phyloP scores from a whole-genome alignment of 305 asterid genomes.

The Fraxinus greggii region DNA sequence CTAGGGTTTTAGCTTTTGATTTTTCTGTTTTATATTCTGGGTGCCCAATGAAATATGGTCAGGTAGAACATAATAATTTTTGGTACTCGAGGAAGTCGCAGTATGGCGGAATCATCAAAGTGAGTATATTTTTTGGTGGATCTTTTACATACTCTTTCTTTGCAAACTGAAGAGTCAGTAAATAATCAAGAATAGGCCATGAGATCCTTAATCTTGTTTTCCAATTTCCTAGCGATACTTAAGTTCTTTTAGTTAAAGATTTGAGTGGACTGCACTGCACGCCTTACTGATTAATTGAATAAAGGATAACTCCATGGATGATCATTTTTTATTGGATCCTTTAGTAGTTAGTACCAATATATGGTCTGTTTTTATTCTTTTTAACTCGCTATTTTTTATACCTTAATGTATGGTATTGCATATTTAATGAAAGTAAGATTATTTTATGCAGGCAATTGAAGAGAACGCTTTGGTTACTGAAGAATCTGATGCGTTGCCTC shows the following conservation, averaged over 20 bases:
- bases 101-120: not conserved
- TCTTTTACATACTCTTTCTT: not conserved
- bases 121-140: not conserved
- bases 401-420: not conserved
- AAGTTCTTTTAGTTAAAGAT: not conserved
- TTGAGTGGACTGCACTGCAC: not conserved
- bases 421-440: slow-evolving; percentile 14
- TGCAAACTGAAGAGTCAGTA: not conserved
- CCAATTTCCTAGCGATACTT: not conserved
- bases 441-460: slow-evolving; percentile 49
- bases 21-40: not conserved
- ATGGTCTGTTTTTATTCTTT: slow-evolving; percentile 9
- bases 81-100: not conserved
- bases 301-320: not conserved
- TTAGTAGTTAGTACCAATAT: not conserved
- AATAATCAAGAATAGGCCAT: not conserved
- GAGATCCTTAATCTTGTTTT: not conserved
- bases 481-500: slow-evolving; percentile 40
- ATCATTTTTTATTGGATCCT: not conserved
- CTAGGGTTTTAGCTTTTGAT: not conserved
- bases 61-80: slow-evolving; percentile 1
- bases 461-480: slow-evolving; percentile 41
- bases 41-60: slow-evolving; percentile 4
- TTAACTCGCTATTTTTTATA: not conserved
- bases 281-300: not conserved